Conservation (phyloP, 2,329 filamentous ascomycete genomes). For the Bimuria novae-zelandiae region DNA sequence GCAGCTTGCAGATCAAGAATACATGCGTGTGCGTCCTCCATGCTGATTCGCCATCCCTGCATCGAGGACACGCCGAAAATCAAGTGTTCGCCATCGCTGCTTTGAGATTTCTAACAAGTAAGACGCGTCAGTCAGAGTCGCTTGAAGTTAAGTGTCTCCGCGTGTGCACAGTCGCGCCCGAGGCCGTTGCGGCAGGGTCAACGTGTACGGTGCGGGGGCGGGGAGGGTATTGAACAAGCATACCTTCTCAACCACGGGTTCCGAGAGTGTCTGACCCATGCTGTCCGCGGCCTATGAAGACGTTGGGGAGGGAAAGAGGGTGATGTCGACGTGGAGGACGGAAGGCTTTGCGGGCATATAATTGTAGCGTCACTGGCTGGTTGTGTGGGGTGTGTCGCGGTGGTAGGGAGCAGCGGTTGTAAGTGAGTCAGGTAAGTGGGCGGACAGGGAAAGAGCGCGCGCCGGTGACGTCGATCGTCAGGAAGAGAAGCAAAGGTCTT, state of each 20-base stretch:
- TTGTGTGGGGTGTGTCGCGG: constrained; percentile 32
- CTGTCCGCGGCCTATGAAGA: constrained; percentile 39
- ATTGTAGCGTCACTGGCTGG: constrained; percentile 32
- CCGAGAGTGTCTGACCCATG: constrained; percentile 99
- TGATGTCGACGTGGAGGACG: constrained; percentile 26
- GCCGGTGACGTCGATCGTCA: background rate
- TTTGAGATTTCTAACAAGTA: constrained; percentile 73
- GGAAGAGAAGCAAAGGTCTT: background rate
- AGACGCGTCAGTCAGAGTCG: constrained; percentile 4
- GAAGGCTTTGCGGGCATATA: constrained; percentile 37
- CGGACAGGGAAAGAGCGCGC: background rate
- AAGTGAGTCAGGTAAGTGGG: constrained; percentile 3
- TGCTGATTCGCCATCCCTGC: constrained; percentile 99
- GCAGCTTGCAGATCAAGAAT: constrained; percentile 82
- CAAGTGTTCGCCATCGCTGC: constrained; percentile 89
- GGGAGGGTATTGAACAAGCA: constrained; percentile 44
- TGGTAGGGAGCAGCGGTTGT: constrained; percentile 14
- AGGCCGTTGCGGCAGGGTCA: constrained; percentile 17
- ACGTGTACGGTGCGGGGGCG: constrained; percentile 36
- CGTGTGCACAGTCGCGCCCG: constrained; percentile 9
- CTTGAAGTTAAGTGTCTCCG: background rate
- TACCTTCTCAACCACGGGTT: constrained; percentile 99
- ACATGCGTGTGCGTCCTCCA: constrained; percentile 95
- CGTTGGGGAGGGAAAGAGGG: constrained; percentile 26
- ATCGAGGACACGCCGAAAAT: constrained; percentile 95